Conservation (phyloP, 345 rosid species). For the Gossypium longicalyx region DNA sequence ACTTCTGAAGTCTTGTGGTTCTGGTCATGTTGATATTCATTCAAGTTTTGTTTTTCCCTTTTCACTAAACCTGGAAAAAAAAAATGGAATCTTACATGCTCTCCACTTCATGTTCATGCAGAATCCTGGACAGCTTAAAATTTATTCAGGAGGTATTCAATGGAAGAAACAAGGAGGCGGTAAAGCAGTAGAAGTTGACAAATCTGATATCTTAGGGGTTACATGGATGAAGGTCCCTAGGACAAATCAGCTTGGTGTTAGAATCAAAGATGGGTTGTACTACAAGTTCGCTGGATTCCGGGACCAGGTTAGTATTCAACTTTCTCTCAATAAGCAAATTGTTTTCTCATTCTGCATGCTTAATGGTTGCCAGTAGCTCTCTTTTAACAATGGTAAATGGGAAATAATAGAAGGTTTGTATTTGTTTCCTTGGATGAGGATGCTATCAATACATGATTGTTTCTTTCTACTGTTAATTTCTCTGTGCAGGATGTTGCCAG, state of each 20-base stretch:
- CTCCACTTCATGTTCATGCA: conserved; percentile 26
- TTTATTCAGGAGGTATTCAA: conserved; percentile 63
- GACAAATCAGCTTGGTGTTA: conserved; percentile 76
- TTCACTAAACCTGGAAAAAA: background rate
- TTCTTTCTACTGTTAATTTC: background rate
- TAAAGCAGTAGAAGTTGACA: conserved; percentile 88
- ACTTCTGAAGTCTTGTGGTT: background rate
- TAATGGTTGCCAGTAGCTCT: background rate
- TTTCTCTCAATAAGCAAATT: background rate
- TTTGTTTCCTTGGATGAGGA: background rate
- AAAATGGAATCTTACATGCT: background rate
- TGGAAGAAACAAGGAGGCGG: conserved; percentile 99
- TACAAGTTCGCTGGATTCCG: conserved; percentile 89
- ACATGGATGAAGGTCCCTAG: conserved; percentile 92
- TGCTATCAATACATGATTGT: conserved; percentile 3
- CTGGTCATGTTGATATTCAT: background rate
- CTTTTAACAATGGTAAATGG: background rate
- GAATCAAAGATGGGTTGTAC: conserved; percentile 67
- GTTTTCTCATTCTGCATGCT: background rate
- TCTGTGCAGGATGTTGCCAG: conserved; percentile 63
- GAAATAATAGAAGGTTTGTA: background rate
- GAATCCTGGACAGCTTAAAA: conserved; percentile 84
- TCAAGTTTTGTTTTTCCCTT: background rate
- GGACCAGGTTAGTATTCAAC: conserved; percentile 55
- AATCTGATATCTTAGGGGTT: conserved; percentile 61